phyloP scores from a whole-genome alignment of 306 rosid genomes.

The Dalbergia cochinchinensis region DNA sequence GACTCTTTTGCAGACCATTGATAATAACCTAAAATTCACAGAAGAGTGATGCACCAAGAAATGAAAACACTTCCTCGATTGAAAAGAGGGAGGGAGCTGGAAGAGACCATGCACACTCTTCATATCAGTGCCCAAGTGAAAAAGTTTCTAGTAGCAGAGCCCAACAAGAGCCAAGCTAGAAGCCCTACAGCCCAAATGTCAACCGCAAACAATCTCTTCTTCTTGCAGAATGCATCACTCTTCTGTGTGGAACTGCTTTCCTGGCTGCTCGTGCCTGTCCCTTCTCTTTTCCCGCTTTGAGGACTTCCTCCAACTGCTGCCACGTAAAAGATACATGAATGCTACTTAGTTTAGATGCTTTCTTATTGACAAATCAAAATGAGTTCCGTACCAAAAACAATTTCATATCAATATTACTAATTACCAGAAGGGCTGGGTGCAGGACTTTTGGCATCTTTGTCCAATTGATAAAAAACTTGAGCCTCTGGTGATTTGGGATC shows the following conservation, averaged over 20 bases:
- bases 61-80: not conserved
- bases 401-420: not conserved
- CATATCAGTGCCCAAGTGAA: slow-evolving; percentile 29
- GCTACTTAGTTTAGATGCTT: not conserved
- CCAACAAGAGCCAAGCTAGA: slow-evolving; percentile 45
- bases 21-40: not conserved
- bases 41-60: not conserved
- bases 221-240: slow-evolving; percentile 45
- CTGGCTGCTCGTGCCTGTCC: slow-evolving; percentile 36
- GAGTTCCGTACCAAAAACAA: not conserved
- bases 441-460: slow-evolving; percentile 41
- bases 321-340: not conserved
- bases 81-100: not conserved
- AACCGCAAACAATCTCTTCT: slow-evolving; percentile 39
- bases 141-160: slow-evolving; percentile 1
- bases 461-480: slow-evolving; percentile 71
- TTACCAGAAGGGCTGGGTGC: slow-evolving; percentile 66
- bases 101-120: not conserved
- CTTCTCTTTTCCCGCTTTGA: too few species aligned
- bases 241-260: slow-evolving; percentile 36
- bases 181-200: slow-evolving; percentile 35
- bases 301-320: slow-evolving; percentile 44
- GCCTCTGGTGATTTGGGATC: slow-evolving; percentile 86
- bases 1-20: not conserved
- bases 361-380: not conserved